These are phyloP conservation scores for Claviceps sp. DNA, from an alignment of 2,329 filamentous ascomycete species.

Conservation along the genomic window DNA sequence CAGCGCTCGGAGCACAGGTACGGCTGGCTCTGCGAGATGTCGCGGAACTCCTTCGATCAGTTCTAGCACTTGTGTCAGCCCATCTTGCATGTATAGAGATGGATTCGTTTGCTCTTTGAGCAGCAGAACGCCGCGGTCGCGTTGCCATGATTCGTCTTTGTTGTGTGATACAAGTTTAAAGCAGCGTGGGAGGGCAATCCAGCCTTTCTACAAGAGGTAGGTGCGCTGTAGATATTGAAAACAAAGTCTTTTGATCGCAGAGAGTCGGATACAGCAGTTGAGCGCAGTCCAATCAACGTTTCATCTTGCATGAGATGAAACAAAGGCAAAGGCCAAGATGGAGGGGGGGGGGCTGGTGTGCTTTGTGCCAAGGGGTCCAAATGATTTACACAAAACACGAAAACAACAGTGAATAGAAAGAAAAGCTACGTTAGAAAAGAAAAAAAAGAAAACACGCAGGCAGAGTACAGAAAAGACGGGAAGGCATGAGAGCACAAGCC, in stretches of 20 bases:
- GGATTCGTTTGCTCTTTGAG: constrained; percentile 27
- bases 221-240: background rate
- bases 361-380: background rate
- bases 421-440: background rate
- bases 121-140: constrained; percentile 33
- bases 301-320: background rate
- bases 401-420: background rate
- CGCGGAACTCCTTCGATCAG: constrained; percentile 28
- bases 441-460: background rate
- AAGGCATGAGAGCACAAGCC: background rate
- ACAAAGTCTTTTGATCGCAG: background rate
- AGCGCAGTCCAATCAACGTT: background rate
- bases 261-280: background rate
- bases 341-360: too few relatives aligned
- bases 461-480: background rate
- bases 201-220: background rate
- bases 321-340: background rate
- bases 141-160: constrained; percentile 26
- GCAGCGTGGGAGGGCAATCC: background rate
- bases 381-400: background rate
- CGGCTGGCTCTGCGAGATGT: constrained; percentile 39
- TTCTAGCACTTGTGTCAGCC: constrained; percentile 25
- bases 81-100: constrained; percentile 29
- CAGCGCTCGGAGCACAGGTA: constrained; percentile 26
- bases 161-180: background rate